A percentile compares a stretch with the other conserved stretches of the same genome.
phyloP scores from a whole-genome alignment of 768 basidiomycete genomes.

The Lactarius trivialis region DNA sequence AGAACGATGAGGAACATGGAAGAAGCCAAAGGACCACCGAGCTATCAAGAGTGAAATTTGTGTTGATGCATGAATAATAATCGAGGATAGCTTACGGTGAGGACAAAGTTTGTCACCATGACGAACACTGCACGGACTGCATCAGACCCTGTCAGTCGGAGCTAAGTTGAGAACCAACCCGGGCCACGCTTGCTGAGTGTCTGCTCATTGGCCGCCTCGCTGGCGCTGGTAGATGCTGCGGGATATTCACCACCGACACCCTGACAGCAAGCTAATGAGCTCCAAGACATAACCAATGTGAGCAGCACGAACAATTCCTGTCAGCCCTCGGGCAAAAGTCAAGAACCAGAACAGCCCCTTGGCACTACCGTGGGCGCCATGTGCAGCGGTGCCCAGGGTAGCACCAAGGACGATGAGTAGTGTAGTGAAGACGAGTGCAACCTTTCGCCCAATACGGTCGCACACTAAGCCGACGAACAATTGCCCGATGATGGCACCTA shows the following conservation, averaged over 20 bases:
- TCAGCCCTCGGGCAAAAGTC: slow-evolving; percentile 63
- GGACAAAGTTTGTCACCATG: slow-evolving; percentile 68
- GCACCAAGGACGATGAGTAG: slow-evolving; percentile 63
- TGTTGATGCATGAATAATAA: neutral
- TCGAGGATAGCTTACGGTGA: slow-evolving; percentile 39
- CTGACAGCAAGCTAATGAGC: slow-evolving; percentile 26
- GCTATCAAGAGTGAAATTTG: slow-evolving; percentile 30
- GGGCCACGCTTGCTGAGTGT: slow-evolving; percentile 54
- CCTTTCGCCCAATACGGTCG: slow-evolving; percentile 65
- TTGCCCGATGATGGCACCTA: slow-evolving; percentile 58
- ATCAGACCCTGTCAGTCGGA: neutral
- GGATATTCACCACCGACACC: slow-evolving; percentile 79
- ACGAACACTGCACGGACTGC: slow-evolving; percentile 45
- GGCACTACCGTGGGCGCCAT: slow-evolving; percentile 49
- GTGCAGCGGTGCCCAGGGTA: slow-evolving; percentile 60
- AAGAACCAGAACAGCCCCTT: slow-evolving; percentile 68
- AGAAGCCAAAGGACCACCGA: slow-evolving; percentile 61
- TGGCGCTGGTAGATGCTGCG: slow-evolving; percentile 59
- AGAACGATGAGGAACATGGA: slow-evolving; percentile 62
- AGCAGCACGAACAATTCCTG: slow-evolving; percentile 46
- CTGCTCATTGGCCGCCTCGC: slow-evolving; percentile 69
- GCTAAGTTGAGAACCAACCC: slow-evolving; percentile 29
- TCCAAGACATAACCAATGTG: neutral
- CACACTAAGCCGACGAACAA: slow-evolving; percentile 60
- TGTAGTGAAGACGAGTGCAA: slow-evolving; percentile 63